These are phyloP conservation scores for Pseudocercospora vitis DNA, from an alignment of 2,329 filamentous ascomycete species.

Conservation along the genomic window DNA sequence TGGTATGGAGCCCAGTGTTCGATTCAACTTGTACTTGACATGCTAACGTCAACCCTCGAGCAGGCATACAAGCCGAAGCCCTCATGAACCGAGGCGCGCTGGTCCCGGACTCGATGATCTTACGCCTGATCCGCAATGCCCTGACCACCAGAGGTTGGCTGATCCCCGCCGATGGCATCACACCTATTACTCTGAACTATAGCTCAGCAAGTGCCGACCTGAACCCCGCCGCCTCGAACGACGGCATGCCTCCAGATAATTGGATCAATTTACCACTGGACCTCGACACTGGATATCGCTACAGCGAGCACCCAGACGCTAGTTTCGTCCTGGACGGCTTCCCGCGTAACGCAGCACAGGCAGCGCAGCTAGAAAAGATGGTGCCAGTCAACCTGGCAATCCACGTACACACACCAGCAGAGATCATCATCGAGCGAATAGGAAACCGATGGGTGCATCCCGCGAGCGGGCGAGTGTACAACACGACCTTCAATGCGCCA, in stretches of 20 bases:
- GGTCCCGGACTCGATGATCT: slow-evolving; percentile 88
- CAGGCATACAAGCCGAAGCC: slow-evolving; percentile 86
- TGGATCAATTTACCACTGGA: slow-evolving; percentile 42
- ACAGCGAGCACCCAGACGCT: slow-evolving; percentile 68
- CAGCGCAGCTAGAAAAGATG: slow-evolving; percentile 70
- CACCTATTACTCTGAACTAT: slow-evolving; percentile 48
- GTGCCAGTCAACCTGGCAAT: slow-evolving; percentile 95
- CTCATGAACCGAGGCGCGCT: slow-evolving; percentile 85
- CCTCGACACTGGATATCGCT: slow-evolving; percentile 44
- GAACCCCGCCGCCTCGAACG: slow-evolving; percentile 24
- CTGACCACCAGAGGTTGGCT: slow-evolving; percentile 85
- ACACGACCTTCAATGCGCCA: slow-evolving; percentile 87
- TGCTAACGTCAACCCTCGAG: neutral
- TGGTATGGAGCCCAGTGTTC: slow-evolving; percentile 55
- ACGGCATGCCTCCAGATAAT: slow-evolving; percentile 32
- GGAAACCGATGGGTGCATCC: slow-evolving; percentile 91
- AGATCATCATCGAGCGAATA: slow-evolving; percentile 86
- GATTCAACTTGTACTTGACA: neutral
- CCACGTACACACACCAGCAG: slow-evolving; percentile 78
- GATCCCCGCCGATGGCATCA: slow-evolving; percentile 40
- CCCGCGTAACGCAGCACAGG: slow-evolving; percentile 82
- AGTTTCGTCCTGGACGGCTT: slow-evolving; percentile 97
- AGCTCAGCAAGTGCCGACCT: slow-evolving; percentile 34
- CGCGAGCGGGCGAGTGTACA: slow-evolving; percentile 89
- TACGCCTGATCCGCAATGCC: slow-evolving; percentile 89